Evolutionary conservation across 352 stramenopile species (phyloP).

Genomic region (Globisporangium ultimum): DNA sequence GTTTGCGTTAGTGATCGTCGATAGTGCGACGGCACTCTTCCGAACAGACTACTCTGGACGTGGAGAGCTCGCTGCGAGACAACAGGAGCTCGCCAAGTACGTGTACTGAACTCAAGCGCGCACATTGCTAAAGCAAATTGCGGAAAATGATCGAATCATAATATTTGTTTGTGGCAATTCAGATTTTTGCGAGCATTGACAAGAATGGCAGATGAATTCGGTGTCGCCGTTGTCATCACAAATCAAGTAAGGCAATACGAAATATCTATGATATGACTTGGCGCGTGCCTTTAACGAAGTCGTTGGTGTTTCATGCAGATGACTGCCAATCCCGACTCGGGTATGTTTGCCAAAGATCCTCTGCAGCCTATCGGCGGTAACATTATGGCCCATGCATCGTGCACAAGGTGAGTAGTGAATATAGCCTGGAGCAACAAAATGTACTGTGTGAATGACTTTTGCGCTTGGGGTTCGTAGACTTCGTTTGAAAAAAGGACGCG

Average conservation of each 20-base stretch:
- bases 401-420: constrained; percentile 49
- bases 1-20: constrained; percentile 95
- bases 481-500: constrained; percentile 95
- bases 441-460: constrained; percentile 5
- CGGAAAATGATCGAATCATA: constrained; percentile 2
- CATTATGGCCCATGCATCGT: constrained; percentile 86
- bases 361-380: constrained; percentile 91
- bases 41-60: constrained; percentile 98
- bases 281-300: background rate
- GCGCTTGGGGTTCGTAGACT: constrained; percentile 36
- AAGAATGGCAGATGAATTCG: constrained; percentile 98
- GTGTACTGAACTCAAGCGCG: background rate
- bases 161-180: constrained; percentile 40
- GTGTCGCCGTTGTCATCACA: constrained; percentile 93
- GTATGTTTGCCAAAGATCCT: constrained; percentile 89
- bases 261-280: background rate
- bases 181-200: constrained; percentile 97
- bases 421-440: constrained; percentile 4
- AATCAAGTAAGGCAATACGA: constrained; percentile 56
- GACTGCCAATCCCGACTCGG: constrained; percentile 86
- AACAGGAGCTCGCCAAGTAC: constrained; percentile 85
- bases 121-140: background rate
- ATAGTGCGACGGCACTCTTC: constrained; percentile 98
- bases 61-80: constrained; percentile 95
- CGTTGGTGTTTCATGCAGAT: constrained; percentile 39